Conservation (phyloP, 805 yeast genomes). For the Hanseniaspora pseudoguilliermondii region DNA sequence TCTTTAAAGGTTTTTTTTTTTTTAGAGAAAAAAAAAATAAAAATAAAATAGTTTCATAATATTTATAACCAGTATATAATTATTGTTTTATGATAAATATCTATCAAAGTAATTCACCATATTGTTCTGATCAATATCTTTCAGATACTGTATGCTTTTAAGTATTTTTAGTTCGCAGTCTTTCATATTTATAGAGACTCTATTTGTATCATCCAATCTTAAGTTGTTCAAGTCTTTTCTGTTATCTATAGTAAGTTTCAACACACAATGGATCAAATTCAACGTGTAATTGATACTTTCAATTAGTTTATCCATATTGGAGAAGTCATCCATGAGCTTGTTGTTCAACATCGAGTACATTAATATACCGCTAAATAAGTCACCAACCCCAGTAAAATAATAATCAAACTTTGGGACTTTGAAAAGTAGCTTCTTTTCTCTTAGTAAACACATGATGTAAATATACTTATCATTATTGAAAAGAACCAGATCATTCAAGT, state of each 20-base stretch:
- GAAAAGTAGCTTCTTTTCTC: slow-evolving; percentile 21
- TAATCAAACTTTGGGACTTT: slow-evolving; percentile 54
- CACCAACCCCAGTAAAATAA: slow-evolving; percentile 93
- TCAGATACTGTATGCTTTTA: slow-evolving; percentile 35
- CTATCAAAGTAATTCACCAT: not conserved
- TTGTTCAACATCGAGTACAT: slow-evolving; percentile 43
- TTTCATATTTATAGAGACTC: slow-evolving; percentile 48
- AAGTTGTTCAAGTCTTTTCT: slow-evolving; percentile 15
- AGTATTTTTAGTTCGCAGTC: slow-evolving; percentile 60
- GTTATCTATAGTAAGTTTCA: slow-evolving; percentile 19
- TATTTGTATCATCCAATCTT: slow-evolving; percentile 24
- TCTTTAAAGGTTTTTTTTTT: not conserved
- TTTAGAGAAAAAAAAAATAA: not conserved
- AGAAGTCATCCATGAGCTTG: slow-evolving; percentile 3
- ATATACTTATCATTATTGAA: not conserved
- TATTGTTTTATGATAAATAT: slow-evolving; percentile 12
- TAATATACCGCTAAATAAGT: slow-evolving; percentile 68
- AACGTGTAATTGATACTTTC: slow-evolving; percentile 22
- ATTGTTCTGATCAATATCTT: not conserved
- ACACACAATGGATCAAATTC: slow-evolving; percentile 25
- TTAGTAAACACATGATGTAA: not conserved
- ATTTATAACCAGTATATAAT: not conserved
- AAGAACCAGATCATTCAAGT: slow-evolving; percentile 3
- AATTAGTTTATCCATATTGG: slow-evolving; percentile 13
- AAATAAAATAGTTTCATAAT: not conserved